Conservation (phyloP, 2,329 filamentous ascomycete species). For the Pleoardoris graminearum region DNA sequence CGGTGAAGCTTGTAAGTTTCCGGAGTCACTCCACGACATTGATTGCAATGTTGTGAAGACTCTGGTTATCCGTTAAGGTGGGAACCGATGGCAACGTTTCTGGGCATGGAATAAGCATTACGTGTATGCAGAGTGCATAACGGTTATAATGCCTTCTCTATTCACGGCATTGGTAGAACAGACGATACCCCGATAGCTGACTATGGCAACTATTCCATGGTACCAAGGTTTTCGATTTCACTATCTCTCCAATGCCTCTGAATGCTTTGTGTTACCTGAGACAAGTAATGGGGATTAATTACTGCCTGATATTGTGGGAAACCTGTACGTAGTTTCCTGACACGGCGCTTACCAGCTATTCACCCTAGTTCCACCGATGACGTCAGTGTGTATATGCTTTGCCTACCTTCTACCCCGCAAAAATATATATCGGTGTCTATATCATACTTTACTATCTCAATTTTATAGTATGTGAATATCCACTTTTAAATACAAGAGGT, state of each 20-base stretch:
- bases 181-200: background rate
- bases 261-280: too few species aligned
- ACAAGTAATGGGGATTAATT: too few species aligned
- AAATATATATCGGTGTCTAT: background rate
- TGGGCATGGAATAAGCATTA: background rate
- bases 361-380: background rate
- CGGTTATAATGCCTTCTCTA: too few species aligned
- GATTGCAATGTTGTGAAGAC: constrained; percentile 61
- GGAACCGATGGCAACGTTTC: too few species aligned
- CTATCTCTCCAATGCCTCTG: too few species aligned
- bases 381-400: background rate
- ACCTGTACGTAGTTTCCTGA: too few species aligned
- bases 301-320: too few species aligned
- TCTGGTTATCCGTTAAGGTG: constrained; percentile 43
- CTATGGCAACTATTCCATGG: too few species aligned
- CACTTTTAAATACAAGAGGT: too few species aligned
- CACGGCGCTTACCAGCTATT: background rate
- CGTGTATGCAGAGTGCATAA: too few species aligned
- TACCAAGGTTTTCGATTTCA: too few species aligned
- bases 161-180: background rate
- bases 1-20: constrained; percentile 62
- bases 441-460: background rate
- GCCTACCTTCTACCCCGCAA: background rate
- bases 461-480: background rate
- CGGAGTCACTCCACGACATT: constrained; percentile 60